Percentiles rank a stretch among this genome's conserved stretches.
Conservation (phyloP, 116 monocot genomes). For the Dioscorea cayenensis region DNA sequence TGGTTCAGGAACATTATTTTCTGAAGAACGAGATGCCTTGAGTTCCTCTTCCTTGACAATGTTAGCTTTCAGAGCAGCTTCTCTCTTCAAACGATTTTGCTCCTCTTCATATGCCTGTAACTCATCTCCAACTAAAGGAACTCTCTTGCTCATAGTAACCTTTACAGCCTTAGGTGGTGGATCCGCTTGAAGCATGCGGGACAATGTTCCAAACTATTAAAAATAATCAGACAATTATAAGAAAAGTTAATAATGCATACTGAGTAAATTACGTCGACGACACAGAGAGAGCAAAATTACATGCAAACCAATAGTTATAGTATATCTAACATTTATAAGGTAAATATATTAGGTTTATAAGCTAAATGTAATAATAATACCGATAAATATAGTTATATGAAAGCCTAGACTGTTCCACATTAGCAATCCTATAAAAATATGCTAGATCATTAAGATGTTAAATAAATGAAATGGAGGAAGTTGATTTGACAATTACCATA, state of each 20-base stretch:
- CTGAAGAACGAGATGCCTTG: constrained; percentile 40
- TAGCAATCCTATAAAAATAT: too few species aligned
- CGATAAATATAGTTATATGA: too few species aligned
- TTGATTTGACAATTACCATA: too few species aligned
- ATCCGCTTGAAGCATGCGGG: constrained; percentile 98
- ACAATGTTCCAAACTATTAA: constrained; percentile 89
- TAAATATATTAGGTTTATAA: too few species aligned
- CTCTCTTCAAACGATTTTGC: constrained; percentile 66
- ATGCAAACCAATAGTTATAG: too few species aligned
- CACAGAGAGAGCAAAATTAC: too few species aligned
- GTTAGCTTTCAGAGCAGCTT: constrained; percentile 66
- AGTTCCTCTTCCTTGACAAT: constrained; percentile 66
- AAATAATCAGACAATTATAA: not conserved
- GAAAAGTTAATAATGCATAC: not conserved
- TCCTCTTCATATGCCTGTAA: constrained; percentile 92
- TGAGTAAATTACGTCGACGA: too few species aligned
- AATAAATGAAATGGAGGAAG: too few species aligned
- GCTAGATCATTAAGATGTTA: too few species aligned
- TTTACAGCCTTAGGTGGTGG: constrained; percentile 98
- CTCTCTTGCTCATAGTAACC: constrained; percentile 78
- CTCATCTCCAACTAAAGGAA: constrained; percentile 88
- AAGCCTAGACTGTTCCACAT: too few species aligned
- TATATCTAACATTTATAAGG: too few species aligned
- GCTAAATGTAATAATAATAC: too few species aligned
- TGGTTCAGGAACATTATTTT: constrained; percentile 54